These are phyloP conservation scores for Pythium plurisporium DNA, from an alignment of 352 stramenopile genomes.

Conservation along the genomic window DNA sequence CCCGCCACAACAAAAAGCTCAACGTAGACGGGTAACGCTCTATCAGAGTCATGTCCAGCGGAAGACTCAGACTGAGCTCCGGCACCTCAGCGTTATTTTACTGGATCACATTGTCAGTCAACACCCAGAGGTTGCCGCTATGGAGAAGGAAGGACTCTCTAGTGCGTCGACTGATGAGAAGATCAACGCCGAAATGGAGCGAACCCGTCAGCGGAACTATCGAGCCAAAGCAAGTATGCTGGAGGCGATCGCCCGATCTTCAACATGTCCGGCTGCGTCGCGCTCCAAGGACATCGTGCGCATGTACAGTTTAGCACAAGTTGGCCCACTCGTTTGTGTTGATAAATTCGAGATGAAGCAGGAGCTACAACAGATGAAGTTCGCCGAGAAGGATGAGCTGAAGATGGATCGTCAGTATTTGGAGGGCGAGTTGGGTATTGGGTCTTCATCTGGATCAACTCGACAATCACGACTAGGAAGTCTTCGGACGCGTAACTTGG, in stretches of 20 bases:
- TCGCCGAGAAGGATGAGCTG: constrained; percentile 39
- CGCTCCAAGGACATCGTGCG: constrained; percentile 15
- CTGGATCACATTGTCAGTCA: constrained; percentile 69
- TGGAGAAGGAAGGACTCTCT: constrained; percentile 19
- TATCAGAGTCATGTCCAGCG: constrained; percentile 49
- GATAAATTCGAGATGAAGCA: constrained; percentile 33
- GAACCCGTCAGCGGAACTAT: constrained; percentile 11
- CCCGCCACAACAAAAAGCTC: constrained; percentile 35
- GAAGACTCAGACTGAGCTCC: constrained; percentile 41
- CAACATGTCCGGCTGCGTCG: background rate
- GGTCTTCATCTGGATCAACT: background rate
- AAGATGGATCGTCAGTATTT: constrained; percentile 61
- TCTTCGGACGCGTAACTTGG: constrained; percentile 15
- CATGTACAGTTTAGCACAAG: constrained; percentile 47
- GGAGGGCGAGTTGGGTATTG: constrained; percentile 49
- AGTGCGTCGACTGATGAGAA: constrained; percentile 13
- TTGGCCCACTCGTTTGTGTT: constrained; percentile 30
- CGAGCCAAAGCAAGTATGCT: constrained; percentile 26
- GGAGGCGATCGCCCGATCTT: constrained; percentile 2
- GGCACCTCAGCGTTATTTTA: constrained; percentile 45
- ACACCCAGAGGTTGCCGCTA: constrained; percentile 43
- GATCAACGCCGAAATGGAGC: constrained; percentile 18
- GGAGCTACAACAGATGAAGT: constrained; percentile 19
- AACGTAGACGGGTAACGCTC: constrained; percentile 34
- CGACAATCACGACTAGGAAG: background rate